phyloP scores from a whole-genome alignment of 2,329 filamentous ascomycete species.

The Xylaria sp. region DNA sequence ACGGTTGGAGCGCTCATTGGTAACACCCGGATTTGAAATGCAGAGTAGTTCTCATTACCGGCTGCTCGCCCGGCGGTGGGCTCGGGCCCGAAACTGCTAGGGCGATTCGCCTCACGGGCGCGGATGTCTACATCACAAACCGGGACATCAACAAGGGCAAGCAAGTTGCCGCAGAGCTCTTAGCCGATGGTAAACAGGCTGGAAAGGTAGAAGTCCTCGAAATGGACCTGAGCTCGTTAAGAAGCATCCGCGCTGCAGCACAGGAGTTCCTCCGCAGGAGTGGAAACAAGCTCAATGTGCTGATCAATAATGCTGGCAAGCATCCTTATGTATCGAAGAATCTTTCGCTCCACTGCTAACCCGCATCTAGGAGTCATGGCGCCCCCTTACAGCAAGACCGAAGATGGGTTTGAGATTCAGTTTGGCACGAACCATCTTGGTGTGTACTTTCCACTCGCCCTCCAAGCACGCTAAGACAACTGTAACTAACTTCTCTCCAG shows the following conservation, averaged over 20 bases:
- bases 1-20: no score
- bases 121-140: conserved; percentile 36
- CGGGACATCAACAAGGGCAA: conserved; percentile 37
- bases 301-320: conserved; percentile 32
- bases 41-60: conserved; percentile 24
- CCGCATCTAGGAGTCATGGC: conserved; percentile 16
- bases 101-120: conserved; percentile 20
- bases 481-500: background rate
- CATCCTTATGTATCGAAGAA: background rate
- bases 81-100: conserved; percentile 19
- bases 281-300: conserved; percentile 19
- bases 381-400: conserved; percentile 3
- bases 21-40: background rate
- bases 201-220: conserved; percentile 36
- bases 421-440: conserved; percentile 27
- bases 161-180: conserved; percentile 30
- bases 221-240: conserved; percentile 38
- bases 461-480: no score
- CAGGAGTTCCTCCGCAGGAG: conserved; percentile 7
- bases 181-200: conserved; percentile 19
- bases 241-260: conserved; percentile 19
- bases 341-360: background rate
- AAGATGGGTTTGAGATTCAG: conserved; percentile 32
- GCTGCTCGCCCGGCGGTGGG: conserved; percentile 10
- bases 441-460: background rate